phyloP scores from a whole-genome alignment of 108 stramenopile genomes.

The Cyclotella choctawhatcheeana region DNA sequence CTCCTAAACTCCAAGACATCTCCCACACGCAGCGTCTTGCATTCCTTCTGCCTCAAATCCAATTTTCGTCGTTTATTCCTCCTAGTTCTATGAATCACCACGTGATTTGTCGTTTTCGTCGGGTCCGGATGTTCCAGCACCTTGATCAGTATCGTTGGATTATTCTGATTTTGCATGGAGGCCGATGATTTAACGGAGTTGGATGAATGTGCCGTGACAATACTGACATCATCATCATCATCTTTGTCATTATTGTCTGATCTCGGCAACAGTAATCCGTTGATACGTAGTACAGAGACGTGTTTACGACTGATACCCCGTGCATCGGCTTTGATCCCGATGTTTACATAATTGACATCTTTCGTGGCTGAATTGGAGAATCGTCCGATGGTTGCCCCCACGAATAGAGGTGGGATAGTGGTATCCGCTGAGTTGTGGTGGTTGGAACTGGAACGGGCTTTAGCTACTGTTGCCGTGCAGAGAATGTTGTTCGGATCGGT shows the following conservation, averaged over 20 bases:
- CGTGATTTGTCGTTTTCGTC: background rate
- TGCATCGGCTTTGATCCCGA: conserved; percentile 1
- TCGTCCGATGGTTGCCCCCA: conserved; percentile 12
- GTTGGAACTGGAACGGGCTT: conserved; percentile 41
- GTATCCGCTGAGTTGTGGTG: conserved; percentile 69
- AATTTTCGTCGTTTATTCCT: conserved; percentile 1
- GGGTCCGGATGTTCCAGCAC: conserved; percentile 4
- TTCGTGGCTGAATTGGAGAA: conserved; percentile 5
- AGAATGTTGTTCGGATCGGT: conserved; percentile 12
- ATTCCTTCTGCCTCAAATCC: conserved; percentile 16
- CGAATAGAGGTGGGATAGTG: conserved; percentile 1
- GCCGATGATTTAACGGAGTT: background rate
- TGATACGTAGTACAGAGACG: background rate
- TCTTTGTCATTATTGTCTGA: background rate
- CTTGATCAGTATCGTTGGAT: conserved; percentile 1
- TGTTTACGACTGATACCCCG: conserved; percentile 10
- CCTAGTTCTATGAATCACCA: conserved; percentile 14
- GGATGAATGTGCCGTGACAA: background rate
- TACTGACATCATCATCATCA: background rate
- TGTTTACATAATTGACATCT: background rate
- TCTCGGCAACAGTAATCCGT: background rate
- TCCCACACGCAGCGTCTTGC: conserved; percentile 21
- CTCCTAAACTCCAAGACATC: conserved; percentile 30
- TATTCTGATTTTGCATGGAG: background rate
- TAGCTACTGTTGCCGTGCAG: conserved; percentile 25